A percentile compares a stretch with the other conserved stretches of the same genome.
These are phyloP conservation scores for Phaeosphaeria sp. DNA, from an alignment of 2,329 filamentous ascomycete species.

Conservation along the genomic window DNA sequence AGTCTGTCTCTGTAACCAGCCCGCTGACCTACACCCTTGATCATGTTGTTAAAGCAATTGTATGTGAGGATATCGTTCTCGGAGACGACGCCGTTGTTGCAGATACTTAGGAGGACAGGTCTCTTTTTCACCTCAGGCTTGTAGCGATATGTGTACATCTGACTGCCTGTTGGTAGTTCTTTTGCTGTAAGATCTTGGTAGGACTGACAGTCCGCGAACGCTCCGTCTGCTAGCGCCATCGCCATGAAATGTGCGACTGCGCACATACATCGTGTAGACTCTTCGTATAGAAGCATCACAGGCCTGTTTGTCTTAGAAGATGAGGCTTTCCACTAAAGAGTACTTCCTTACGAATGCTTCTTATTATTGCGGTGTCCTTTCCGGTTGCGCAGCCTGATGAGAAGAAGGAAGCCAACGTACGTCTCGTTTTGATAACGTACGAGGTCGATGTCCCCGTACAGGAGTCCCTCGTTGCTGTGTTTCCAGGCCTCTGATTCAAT, in stretches of 20 bases:
- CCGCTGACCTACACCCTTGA: slow-evolving; percentile 6
- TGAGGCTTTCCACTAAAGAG: background rate
- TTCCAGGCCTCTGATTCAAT: slow-evolving; percentile 6
- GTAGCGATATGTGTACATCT: slow-evolving; percentile 4
- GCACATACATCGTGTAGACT: background rate
- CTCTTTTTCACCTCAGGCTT: background rate
- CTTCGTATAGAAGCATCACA: slow-evolving; percentile 8
- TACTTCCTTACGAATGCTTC: slow-evolving; percentile 5
- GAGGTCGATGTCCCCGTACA: slow-evolving; percentile 5
- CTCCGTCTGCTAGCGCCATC: slow-evolving; percentile 7
- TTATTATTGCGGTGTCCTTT: slow-evolving; percentile 9
- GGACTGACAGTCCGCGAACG: slow-evolving; percentile 1
- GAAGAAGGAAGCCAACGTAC: slow-evolving; percentile 5
- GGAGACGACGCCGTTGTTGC: background rate
- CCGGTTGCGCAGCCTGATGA: slow-evolving; percentile 3
- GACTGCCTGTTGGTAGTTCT: background rate
- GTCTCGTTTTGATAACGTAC: background rate
- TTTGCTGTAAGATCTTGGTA: slow-evolving; percentile 3
- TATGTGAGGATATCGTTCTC: slow-evolving; percentile 5
- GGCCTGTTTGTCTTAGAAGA: background rate
- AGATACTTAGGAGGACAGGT: background rate
- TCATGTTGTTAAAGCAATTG: slow-evolving; percentile 7
- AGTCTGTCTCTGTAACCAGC: slow-evolving; percentile 10
- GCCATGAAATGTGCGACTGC: slow-evolving; percentile 5
- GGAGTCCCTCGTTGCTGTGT: slow-evolving; percentile 7